These are phyloP conservation scores for Tremella fuciformis DNA, from an alignment of 768 basidiomycete species.

Conservation along the genomic window DNA sequence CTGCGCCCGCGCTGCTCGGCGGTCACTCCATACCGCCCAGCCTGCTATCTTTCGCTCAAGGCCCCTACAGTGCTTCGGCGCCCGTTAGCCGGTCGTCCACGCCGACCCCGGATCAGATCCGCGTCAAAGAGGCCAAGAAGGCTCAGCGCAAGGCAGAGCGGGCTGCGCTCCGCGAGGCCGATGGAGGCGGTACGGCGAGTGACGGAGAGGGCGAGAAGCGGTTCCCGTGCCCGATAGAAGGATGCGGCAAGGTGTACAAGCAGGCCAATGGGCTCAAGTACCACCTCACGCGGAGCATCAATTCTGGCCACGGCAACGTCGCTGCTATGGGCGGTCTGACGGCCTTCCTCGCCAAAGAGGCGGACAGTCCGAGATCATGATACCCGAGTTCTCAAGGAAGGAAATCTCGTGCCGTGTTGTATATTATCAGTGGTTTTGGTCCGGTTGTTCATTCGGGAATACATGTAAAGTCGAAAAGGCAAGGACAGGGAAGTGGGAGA, in stretches of 20 bases:
- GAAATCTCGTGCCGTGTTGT: no score
- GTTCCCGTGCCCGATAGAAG: constrained; percentile 50
- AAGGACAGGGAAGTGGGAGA: no score
- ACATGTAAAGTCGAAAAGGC: no score
- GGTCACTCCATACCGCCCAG: constrained; percentile 39
- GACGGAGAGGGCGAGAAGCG: constrained; percentile 43
- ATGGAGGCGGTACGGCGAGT: constrained; percentile 25
- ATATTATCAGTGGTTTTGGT: no score
- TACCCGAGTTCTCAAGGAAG: no score
- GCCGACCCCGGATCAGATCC: not conserved
- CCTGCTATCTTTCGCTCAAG: constrained; percentile 34
- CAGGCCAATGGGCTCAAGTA: constrained; percentile 52
- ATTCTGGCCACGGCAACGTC: constrained; percentile 49
- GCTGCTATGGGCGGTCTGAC: constrained; percentile 39
- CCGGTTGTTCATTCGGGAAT: no score
- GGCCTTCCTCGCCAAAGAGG: constrained; percentile 20
- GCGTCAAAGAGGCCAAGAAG: constrained; percentile 21
- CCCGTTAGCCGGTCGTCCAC: constrained; percentile 16
- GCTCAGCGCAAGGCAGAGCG: constrained; percentile 45
- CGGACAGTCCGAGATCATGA: not conserved
- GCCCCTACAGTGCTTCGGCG: constrained; percentile 10
- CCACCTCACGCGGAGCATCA: constrained; percentile 49
- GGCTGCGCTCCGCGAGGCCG: constrained; percentile 35
- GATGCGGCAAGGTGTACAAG: constrained; percentile 51
- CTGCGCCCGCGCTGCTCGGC: constrained; percentile 4